These are phyloP conservation scores for Lipomyces sp. DNA, from an alignment of 805 yeast species.

Conservation along the genomic window DNA sequence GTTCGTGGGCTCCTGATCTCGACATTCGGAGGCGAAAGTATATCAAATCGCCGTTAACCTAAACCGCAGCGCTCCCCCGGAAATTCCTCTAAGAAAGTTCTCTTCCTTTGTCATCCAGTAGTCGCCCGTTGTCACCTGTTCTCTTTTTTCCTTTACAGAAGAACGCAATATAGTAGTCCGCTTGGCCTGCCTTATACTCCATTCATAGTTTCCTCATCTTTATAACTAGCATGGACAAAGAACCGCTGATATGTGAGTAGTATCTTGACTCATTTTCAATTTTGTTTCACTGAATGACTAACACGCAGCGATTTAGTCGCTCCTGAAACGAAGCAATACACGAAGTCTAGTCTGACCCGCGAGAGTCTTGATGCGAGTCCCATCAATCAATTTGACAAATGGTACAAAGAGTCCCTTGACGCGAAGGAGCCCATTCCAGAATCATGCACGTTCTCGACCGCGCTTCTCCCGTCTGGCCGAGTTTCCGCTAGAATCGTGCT, in stretches of 20 bases:
- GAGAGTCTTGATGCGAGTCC: constrained; percentile 58
- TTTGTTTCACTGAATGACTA: constrained; percentile 6
- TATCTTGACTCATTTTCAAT: neutral
- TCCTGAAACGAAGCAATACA: constrained; percentile 58
- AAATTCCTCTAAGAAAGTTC: too few species aligned
- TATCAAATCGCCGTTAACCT: too few species aligned
- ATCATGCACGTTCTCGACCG: constrained; percentile 82
- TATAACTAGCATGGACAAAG: constrained; percentile 16
- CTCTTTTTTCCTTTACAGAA: too few species aligned
- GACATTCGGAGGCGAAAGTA: too few species aligned
- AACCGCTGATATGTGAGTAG: constrained; percentile 24
- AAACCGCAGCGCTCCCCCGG: too few species aligned
- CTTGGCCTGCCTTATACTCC: too few species aligned
- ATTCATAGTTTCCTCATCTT: too few species aligned
- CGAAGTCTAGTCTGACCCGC: constrained; percentile 58
- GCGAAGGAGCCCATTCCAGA: constrained; percentile 58
- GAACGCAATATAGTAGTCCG: too few species aligned
- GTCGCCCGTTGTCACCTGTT: too few species aligned
- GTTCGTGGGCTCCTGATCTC: too few species aligned
- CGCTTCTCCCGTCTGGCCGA: constrained; percentile 83
- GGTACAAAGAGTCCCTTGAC: constrained; percentile 77
- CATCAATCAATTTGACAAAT: constrained; percentile 68
- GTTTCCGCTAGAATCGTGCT: constrained; percentile 81
- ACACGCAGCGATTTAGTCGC: constrained; percentile 24
- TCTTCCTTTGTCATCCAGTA: too few species aligned